Conservation (phyloP, 164 flowering plant genomes). For the Hamamelis virginiana region DNA sequence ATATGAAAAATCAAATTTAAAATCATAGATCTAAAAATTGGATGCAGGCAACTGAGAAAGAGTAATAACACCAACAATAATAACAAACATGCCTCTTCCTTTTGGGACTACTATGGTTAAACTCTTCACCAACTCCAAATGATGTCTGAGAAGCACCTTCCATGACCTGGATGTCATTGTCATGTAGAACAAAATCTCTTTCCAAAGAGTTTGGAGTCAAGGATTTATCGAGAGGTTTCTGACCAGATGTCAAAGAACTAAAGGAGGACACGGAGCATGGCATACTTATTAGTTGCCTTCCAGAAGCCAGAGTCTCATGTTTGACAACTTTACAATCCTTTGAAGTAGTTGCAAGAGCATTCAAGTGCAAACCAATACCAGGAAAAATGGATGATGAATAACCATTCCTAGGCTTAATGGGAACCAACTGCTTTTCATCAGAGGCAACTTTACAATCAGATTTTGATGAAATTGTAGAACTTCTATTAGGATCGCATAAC, state of each 20-base stretch:
- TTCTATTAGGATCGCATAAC: not conserved
- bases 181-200: conserved; percentile 7
- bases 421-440: conserved; percentile 4
- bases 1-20: not conserved
- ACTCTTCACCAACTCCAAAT: conserved; percentile 16
- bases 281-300: conserved; percentile 9
- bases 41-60: not conserved
- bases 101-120: conserved; percentile 17
- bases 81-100: conserved; percentile 26
- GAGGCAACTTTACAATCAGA: conserved; percentile 4
- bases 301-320: conserved; percentile 11
- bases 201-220: not conserved
- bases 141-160: conserved; percentile 17
- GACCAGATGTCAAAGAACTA: conserved; percentile 3
- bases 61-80: not conserved
- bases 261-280: conserved; percentile 3
- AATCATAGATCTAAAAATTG: not conserved
- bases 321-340: conserved; percentile 8
- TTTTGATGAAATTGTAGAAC: conserved; percentile 5
- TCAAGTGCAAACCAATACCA: conserved; percentile 38
- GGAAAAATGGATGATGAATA: conserved; percentile 4
- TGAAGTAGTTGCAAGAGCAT: conserved; percentile 27
- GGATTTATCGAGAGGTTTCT: not conserved
- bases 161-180: conserved; percentile 4
- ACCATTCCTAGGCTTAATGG: not conserved